Conservation (phyloP, 495 filamentous ascomycete genomes). For the Aspergillus ostianus region DNA sequence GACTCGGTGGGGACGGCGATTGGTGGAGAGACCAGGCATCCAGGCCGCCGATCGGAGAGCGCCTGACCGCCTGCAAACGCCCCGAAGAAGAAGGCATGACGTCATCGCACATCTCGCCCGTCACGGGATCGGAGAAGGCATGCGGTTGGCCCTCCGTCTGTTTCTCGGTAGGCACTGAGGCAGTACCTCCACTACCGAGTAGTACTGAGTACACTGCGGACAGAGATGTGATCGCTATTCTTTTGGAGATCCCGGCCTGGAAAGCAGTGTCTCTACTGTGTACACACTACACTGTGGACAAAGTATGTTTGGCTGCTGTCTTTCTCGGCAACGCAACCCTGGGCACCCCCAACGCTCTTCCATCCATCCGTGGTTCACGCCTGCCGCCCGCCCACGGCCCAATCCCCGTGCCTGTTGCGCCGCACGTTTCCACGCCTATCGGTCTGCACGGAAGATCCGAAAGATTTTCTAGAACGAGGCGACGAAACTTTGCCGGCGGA, state of each 20-base stretch:
- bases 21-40: slow-evolving; percentile 15
- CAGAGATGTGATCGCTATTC: too few species aligned
- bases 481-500: slow-evolving; percentile 8
- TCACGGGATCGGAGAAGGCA: neutral
- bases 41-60: slow-evolving; percentile 14
- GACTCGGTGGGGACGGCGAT: slow-evolving; percentile 1
- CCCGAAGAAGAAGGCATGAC: slow-evolving; percentile 21
- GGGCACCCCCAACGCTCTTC: neutral
- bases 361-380: neutral
- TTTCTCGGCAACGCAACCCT: too few species aligned
- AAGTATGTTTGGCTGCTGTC: too few species aligned
- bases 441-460: slow-evolving; percentile 23
- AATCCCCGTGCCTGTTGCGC: slow-evolving; percentile 17
- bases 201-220: too few species aligned
- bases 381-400: slow-evolving; percentile 8
- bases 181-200: too few species aligned
- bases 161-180: too few species aligned
- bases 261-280: too few species aligned
- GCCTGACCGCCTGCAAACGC: slow-evolving; percentile 25
- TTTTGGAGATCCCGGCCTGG: too few species aligned
- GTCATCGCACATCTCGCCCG: slow-evolving; percentile 6
- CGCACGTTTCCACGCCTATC: slow-evolving; percentile 15
- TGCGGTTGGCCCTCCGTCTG: neutral
- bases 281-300: too few species aligned
- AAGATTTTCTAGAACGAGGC: slow-evolving; percentile 25